Percentiles rank a stretch among this genome's conserved stretches.
phyloP scores from a whole-genome alignment of 2,329 filamentous ascomycete genomes.

The Plectosphaerella plurivora region DNA sequence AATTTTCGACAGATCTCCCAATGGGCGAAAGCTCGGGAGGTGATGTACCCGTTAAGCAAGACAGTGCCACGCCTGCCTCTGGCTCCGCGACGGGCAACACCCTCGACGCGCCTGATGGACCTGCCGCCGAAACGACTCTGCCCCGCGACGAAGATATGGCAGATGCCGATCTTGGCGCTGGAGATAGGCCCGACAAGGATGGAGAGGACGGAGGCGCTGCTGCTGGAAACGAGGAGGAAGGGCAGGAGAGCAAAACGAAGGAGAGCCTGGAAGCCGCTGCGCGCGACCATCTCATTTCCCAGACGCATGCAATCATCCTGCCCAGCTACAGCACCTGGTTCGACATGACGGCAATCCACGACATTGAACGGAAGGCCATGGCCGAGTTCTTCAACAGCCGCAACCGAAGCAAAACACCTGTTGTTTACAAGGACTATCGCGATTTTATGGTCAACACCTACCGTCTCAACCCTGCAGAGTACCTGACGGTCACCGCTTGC shows the following conservation, averaged over 20 bases:
- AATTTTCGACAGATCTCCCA: conserved; percentile 46
- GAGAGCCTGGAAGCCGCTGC: conserved; percentile 79
- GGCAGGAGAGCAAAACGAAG: conserved; percentile 66
- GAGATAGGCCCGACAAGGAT: conserved; percentile 40
- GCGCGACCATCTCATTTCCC: conserved; percentile 84
- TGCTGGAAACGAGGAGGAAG: conserved; percentile 38
- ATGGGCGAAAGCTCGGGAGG: conserved; percentile 51
- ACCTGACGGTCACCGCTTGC: conserved; percentile 94
- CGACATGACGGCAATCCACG: conserved; percentile 90
- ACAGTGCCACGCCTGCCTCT: conserved; percentile 55
- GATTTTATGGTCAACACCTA: conserved; percentile 99
- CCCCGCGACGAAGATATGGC: conserved; percentile 73
- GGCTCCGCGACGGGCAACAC: conserved; percentile 54
- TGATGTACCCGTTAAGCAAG: conserved; percentile 54
- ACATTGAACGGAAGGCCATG: conserved; percentile 88
- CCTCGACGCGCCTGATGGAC: conserved; percentile 64
- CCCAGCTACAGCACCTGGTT: conserved; percentile 99
- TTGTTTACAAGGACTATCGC: conserved; percentile 97
- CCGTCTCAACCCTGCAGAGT: conserved; percentile 90
- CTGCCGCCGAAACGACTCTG: conserved; percentile 55
- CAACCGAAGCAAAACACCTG: conserved; percentile 95
- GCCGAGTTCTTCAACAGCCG: conserved; percentile 98
- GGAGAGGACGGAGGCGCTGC: conserved; percentile 40
- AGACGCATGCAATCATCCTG: conserved; percentile 93
- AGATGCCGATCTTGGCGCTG: conserved; percentile 34